These are phyloP conservation scores for Carallia brachiata DNA, from an alignment of 345 rosid species.

Conservation along the genomic window DNA sequence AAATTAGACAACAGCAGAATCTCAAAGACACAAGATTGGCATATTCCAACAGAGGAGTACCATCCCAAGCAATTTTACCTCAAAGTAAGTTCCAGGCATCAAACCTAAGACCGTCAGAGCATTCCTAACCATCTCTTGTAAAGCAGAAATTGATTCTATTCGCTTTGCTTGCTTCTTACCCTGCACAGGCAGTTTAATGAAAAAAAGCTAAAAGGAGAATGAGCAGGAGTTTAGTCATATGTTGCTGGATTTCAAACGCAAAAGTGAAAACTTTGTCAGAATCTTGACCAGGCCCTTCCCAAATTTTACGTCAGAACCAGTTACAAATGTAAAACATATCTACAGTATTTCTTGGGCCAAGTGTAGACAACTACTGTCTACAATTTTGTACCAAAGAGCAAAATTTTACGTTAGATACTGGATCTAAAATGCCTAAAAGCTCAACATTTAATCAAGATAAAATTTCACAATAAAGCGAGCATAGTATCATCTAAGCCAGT, in stretches of 20 bases:
- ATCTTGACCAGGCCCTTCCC: no score
- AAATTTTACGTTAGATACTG: background rate
- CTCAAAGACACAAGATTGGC: background rate
- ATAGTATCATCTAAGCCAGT: slow-evolving; percentile 2
- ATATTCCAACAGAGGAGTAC: background rate
- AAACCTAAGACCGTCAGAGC: slow-evolving; percentile 63
- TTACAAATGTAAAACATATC: no score
- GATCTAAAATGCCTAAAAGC: no score
- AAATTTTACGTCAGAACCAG: no score
- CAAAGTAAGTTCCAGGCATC: slow-evolving; percentile 67
- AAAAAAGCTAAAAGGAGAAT: no score
- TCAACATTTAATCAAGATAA: no score
- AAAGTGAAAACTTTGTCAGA: no score
- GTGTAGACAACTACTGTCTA: background rate
- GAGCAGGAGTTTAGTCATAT: no score
- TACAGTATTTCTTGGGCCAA: no score
- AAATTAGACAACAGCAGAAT: background rate
- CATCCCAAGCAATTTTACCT: slow-evolving; percentile 44
- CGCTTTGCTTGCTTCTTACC: slow-evolving; percentile 74
- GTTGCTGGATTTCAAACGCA: no score
- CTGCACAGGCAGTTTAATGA: slow-evolving; percentile 32
- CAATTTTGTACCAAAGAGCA: background rate
- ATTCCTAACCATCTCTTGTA: slow-evolving; percentile 60
- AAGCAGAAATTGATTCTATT: slow-evolving; percentile 65
- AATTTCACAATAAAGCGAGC: no score